phyloP scores from a whole-genome alignment of 164 flowering plant species.

The Protea cynaroides region DNA sequence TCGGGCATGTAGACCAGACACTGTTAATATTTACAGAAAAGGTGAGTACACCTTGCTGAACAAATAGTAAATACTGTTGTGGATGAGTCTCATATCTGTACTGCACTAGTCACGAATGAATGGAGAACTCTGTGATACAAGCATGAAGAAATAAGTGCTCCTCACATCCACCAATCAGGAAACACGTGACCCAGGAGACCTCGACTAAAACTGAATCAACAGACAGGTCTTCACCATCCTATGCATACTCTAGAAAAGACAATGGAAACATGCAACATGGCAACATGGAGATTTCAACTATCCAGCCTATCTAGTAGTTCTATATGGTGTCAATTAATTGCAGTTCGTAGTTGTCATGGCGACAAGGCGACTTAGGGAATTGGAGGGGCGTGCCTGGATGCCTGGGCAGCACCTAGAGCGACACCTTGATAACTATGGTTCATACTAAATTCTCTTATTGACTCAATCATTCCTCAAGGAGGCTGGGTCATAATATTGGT shows the following conservation, averaged over 20 bases:
- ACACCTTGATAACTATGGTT: no score
- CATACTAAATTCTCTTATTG: no score
- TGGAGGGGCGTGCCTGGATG: no score
- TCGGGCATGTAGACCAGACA: conserved; percentile 75
- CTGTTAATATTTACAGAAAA: conserved; percentile 22
- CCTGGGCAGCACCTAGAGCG: no score
- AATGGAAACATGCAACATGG: background rate
- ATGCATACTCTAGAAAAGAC: background rate
- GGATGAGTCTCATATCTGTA: no score
- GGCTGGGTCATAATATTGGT: background rate
- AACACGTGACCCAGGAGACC: background rate
- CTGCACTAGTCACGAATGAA: background rate
- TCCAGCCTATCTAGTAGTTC: background rate
- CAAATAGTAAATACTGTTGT: background rate
- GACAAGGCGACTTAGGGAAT: no score
- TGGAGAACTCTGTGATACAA: no score
- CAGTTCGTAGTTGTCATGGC: no score
- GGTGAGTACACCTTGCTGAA: background rate
- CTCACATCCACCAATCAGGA: background rate
- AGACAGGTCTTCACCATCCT: no score
- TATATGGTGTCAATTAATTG: no score
- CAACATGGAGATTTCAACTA: background rate
- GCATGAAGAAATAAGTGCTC: no score
- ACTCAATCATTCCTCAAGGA: background rate
- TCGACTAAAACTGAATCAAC: background rate